Evolutionary conservation across 2,329 filamentous ascomycete genomes (phyloP), one percentile per base, ranked within the genome.

Genomic region (Trichophaea hybrida): DNA sequence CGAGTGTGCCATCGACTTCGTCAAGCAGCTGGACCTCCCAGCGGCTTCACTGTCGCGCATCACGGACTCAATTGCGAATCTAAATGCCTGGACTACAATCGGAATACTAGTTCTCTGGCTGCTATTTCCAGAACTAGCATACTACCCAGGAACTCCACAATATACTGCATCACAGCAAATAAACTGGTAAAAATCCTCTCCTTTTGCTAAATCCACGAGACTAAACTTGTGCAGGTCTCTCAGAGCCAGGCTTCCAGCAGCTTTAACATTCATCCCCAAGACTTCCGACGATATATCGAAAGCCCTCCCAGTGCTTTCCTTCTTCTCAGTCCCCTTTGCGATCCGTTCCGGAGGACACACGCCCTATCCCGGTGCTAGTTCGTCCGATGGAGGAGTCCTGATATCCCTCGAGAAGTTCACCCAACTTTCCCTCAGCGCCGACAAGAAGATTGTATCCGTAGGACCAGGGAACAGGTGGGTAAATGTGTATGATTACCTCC

Each of bases 331-430:
- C 33, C 49, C 55, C 10, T 82, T 82, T 63, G 78, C 79, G 5
- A 70, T 80, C 64, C 78, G 79, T 64, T 77, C 76, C 6, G 80
- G 79, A 33, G 80, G 80, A 0, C 79, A 82, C 69, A 78, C 77
- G 59, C 76, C 78, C 5, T 44, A 17, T 37, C 72, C 76, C 15
- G 75, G 76, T 61, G 76, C 75, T 43, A 74, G 78, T 1, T 81
- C 75, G 64, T 75, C 77, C 51, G 69, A 74, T 12, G 74, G 70
- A 1, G 77, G 77, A 0, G 71, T 78, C 1, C 68, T 78, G 4
- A 75, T 82, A 62, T 77, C 77, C 13, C 72, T 78, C 8, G 71
- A 69, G 6, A 64, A 66, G 3, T 69, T 80, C 7, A 73, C 74
- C 56, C 48, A 67, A 6, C 66, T 76, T 33, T 61, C 60, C 0